Conservation (phyloP, 768 basidiomycete species). For the Amylocystis lapponica region DNA sequence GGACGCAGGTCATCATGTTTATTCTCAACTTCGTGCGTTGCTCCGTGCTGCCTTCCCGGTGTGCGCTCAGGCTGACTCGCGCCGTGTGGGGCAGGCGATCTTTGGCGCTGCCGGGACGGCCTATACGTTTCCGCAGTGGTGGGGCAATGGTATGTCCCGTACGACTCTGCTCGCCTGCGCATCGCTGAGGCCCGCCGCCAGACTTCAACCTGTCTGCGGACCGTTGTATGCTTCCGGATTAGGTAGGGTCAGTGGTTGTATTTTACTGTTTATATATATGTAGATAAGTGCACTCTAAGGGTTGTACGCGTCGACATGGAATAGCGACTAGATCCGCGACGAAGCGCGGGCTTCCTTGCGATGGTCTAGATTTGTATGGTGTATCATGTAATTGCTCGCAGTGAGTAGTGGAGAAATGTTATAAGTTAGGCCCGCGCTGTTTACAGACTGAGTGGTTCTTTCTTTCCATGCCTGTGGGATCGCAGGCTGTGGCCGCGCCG, state of each 20-base stretch:
- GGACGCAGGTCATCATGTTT: conserved; percentile 33
- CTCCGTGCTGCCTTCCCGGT: background rate
- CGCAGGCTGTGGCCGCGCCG: background rate
- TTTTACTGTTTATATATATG: too few species aligned
- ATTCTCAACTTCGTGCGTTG: conserved; percentile 24
- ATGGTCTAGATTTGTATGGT: background rate
- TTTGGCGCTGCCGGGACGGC: conserved; percentile 23
- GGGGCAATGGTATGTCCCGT: conserved; percentile 16
- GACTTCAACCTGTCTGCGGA: conserved; percentile 19
- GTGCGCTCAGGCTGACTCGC: background rate
- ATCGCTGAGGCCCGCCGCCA: too few species aligned
- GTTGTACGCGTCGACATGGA: background rate
- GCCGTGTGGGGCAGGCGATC: conserved; percentile 8
- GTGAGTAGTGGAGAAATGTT: too few species aligned
- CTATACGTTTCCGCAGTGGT: conserved; percentile 20
- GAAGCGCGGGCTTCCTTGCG: background rate
- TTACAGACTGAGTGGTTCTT: background rate
- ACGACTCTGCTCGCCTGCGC: background rate
- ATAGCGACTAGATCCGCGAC: background rate
- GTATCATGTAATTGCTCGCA: background rate
- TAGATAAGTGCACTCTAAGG: background rate
- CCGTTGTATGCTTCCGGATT: conserved; percentile 15
- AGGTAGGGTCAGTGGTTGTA: too few species aligned
- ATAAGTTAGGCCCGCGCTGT: background rate
- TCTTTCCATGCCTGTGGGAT: background rate